These are phyloP conservation scores for Plantago coronopus DNA, from an alignment of 305 asterid genomes.

Conservation along the genomic window DNA sequence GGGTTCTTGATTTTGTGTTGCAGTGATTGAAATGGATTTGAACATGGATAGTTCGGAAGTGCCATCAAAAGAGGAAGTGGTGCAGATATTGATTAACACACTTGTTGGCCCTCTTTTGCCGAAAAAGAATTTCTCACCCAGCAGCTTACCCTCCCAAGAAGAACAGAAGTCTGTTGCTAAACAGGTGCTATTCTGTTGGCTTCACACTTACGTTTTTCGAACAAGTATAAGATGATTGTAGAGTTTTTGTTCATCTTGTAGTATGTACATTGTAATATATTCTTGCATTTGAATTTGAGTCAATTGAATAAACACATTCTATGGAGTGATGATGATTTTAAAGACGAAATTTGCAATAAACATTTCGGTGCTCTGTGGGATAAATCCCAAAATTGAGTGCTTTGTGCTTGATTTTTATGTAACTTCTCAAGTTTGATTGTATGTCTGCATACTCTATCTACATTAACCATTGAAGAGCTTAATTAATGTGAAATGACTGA, in stretches of 20 bases:
- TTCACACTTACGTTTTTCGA: neutral
- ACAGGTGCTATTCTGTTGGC: slow-evolving; percentile 51
- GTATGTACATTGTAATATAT: too few relatives aligned
- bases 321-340: neutral
- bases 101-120: slow-evolving; percentile 49
- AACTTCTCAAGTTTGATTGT: neutral
- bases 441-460: neutral
- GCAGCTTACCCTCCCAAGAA: slow-evolving; percentile 26
- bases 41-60: slow-evolving; percentile 26
- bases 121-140: slow-evolving; percentile 2
- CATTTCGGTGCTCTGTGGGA: too few relatives aligned
- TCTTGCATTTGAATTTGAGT: too few relatives aligned
- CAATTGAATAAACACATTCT: too few relatives aligned
- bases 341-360: too few relatives aligned
- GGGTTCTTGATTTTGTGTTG: slow-evolving; percentile 3
- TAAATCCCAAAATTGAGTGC: too few relatives aligned
- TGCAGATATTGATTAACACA: slow-evolving; percentile 43
- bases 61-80: slow-evolving; percentile 42
- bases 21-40: slow-evolving; percentile 9
- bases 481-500: slow-evolving; percentile 9
- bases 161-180: slow-evolving; percentile 46
- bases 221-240: neutral
- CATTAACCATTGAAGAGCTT: neutral
- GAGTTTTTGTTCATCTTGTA: too few relatives aligned
- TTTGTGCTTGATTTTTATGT: too few relatives aligned